A percentile compares a stretch with the other conserved stretches of the same genome.
Evolutionary conservation across 192 early-diverging fungal genomes (phyloP).

Genomic region (Paraglomus brasilianum): DNA sequence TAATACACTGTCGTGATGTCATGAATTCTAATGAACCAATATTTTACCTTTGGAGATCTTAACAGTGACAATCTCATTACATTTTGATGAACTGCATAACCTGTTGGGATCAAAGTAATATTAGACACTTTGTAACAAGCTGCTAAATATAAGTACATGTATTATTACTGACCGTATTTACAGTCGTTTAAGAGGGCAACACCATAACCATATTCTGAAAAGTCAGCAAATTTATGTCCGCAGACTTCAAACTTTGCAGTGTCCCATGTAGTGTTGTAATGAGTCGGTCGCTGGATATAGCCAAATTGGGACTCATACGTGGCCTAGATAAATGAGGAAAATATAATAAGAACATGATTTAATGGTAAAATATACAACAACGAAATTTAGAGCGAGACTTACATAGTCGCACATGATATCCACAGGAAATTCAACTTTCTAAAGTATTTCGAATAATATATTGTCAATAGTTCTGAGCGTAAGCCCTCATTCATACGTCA

Average conservation of each 20-base stretch:
- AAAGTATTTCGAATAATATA: conserved; percentile 9
- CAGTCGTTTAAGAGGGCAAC: conserved; percentile 92
- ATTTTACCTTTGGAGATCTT: conserved; percentile 76
- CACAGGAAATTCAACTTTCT: conserved; percentile 93
- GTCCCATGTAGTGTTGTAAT: conserved; percentile 93
- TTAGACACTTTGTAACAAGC: neutral
- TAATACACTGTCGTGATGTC: neutral
- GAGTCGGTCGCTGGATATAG: conserved; percentile 87
- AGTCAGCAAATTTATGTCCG: conserved; percentile 94
- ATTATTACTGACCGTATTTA: conserved; percentile 70
- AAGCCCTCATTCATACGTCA: neutral
- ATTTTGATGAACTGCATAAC: conserved; percentile 80
- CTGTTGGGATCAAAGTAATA: neutral
- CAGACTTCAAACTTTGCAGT: conserved; percentile 95
- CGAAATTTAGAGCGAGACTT: neutral
- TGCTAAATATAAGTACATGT: neutral
- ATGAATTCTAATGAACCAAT: neutral
- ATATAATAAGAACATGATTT: neutral
- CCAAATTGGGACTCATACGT: conserved; percentile 98
- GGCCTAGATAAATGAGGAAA: conserved; percentile 51
- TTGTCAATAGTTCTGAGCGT: neutral
- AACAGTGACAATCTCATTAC: conserved; percentile 82
- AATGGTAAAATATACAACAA: neutral
- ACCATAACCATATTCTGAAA: conserved; percentile 95
- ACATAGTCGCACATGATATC: conserved; percentile 73